These are phyloP conservation scores for Psilocybe cyanescens DNA, from an alignment of 768 basidiomycete species.

Conservation along the genomic window DNA sequence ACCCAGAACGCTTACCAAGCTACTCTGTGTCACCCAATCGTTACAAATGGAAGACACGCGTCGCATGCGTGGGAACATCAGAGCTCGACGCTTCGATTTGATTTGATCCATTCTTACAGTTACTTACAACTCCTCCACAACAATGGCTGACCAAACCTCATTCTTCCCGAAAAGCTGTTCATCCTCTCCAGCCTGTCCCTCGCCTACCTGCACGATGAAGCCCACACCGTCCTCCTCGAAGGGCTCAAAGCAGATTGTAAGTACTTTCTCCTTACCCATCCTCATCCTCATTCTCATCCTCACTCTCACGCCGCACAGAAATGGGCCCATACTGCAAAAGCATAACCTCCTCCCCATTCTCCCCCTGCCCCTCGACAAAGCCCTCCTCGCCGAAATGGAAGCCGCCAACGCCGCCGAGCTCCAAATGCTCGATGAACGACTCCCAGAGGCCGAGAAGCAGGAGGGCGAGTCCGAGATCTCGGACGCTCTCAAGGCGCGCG, in stretches of 20 bases:
- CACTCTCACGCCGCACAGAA: slow-evolving; percentile 44
- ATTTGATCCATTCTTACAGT: too few relatives aligned
- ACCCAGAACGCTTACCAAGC: too few relatives aligned
- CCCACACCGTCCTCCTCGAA: slow-evolving; percentile 65
- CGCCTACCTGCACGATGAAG: slow-evolving; percentile 65
- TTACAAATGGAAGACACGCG: too few relatives aligned
- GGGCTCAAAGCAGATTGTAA: slow-evolving; percentile 81
- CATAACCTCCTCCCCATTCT: slow-evolving; percentile 56
- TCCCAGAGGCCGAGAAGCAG: slow-evolving; percentile 86
- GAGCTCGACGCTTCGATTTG: slow-evolving; percentile 32
- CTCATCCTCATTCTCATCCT: background rate
- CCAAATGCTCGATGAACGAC: slow-evolving; percentile 71
- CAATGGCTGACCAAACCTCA: slow-evolving; percentile 91
- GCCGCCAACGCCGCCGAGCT: slow-evolving; percentile 75
- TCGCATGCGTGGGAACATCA: slow-evolving; percentile 34
- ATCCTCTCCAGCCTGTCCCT: slow-evolving; percentile 67
- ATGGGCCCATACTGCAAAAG: slow-evolving; percentile 86
- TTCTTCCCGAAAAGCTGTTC: slow-evolving; percentile 80
- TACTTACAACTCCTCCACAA: background rate
- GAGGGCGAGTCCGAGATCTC: slow-evolving; percentile 94
- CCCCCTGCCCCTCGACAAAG: slow-evolving; percentile 52
- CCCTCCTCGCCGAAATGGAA: slow-evolving; percentile 62
- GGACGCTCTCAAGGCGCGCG: slow-evolving; percentile 83
- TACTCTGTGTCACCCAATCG: too few relatives aligned
- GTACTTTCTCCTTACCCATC: slow-evolving; percentile 31